phyloP scores from a whole-genome alignment of 352 stramenopile species.

The Bremia lactucae region DNA sequence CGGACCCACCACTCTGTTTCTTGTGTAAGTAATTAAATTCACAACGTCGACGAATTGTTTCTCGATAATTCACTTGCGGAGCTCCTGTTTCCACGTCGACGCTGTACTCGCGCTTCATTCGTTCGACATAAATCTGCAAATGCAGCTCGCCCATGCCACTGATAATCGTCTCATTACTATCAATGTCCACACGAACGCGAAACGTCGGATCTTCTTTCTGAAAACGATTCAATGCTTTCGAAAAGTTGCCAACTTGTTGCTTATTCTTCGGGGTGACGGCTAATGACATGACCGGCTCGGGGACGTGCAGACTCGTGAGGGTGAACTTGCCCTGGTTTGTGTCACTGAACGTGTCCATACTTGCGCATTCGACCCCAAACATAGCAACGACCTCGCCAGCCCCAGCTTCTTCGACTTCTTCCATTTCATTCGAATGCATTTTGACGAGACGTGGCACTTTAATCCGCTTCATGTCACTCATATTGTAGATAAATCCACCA shows the following conservation, averaged over 20 bases:
- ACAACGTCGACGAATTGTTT: slow-evolving; percentile 89
- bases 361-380: slow-evolving; percentile 98
- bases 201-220: slow-evolving; percentile 98
- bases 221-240: slow-evolving; percentile 93
- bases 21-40: slow-evolving; percentile 99
- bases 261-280: slow-evolving; percentile 94
- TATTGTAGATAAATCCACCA: slow-evolving; percentile 83
- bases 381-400: slow-evolving; percentile 96
- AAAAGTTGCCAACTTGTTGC: slow-evolving; percentile 92
- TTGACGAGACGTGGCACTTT: slow-evolving; percentile 96
- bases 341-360: slow-evolving; percentile 96
- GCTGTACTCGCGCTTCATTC: slow-evolving; percentile 97
- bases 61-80: slow-evolving; percentile 98
- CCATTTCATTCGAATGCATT: slow-evolving; percentile 99
- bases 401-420: slow-evolving; percentile 93
- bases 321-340: slow-evolving; percentile 85
- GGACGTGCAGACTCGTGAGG: slow-evolving; percentile 97
- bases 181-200: slow-evolving; percentile 90
- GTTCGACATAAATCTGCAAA: slow-evolving; percentile 98
- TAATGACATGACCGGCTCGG: slow-evolving; percentile 97
- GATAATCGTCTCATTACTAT: slow-evolving; percentile 98
- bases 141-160: slow-evolving; percentile 98
- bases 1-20: slow-evolving; percentile 96
- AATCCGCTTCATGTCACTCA: slow-evolving; percentile 86
- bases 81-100: slow-evolving; percentile 87